Evolutionary conservation across 352 stramenopile genomes (phyloP), one percentile per base, ranked within the genome.

Genomic region (Globisporangium lucens): DNA sequence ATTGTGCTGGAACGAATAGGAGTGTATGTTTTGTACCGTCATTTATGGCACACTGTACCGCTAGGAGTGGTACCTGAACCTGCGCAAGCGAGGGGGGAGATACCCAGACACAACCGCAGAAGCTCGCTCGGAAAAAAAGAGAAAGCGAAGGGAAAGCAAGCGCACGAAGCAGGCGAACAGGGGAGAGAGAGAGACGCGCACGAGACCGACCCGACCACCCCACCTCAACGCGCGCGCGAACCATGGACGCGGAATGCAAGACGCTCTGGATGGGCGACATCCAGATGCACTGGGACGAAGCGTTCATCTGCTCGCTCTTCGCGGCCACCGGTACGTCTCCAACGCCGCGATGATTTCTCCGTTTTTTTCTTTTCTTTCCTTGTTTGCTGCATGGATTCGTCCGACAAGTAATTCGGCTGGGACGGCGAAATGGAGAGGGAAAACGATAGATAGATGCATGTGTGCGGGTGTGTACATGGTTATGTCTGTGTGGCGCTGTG

Each of bases 181-280:
- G 24, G 0, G 24, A 24, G 24, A 69, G 65, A 69, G 52, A 35
- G 62, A 35, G n/a, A 55, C 24, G 30, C 41, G 29, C 64, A 61
- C 38, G 33, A 47, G 49, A 60, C 30, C 29, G 20, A 60, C 17
- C 46, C 46, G 46, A 55, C 9, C 49, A 22, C 20, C 24, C 8
- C 17, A 29, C 15, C 41, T 51, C 43, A 22, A 22, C 43, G 17
- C 43, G 22, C 47, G 30, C 8, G 55, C 17, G 15, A 47, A 60
- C 56, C 63, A 79, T 80, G 73, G 77, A 79, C 52, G 56, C 61
- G 36, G 81, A 89, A 22, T 94, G 85, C 83, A 93, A 94, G 83
- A 96, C 89, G 67, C 78, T 96, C 36, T 96, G 89, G 89, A 95
- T 96, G 83, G 89, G 89, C 69, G 89, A 94, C 76, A 91, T 96